Base-by-base conservation (phyloP, 78 protist species). In the Thecamonas trahens region DNA sequence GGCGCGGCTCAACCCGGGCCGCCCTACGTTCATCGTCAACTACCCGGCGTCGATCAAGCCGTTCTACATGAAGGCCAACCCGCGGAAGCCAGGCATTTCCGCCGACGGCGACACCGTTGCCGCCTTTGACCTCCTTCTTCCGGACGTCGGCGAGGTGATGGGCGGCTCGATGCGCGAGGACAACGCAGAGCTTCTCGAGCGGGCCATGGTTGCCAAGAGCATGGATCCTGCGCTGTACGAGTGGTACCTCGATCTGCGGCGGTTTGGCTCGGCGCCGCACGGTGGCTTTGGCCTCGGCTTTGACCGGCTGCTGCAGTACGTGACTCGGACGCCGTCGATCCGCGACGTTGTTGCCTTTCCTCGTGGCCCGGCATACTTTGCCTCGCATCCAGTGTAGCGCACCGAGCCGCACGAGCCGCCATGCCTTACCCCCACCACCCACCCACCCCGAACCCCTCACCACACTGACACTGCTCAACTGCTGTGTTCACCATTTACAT, bases 201-300 rank as follows among this genome's bases (percentile, higher is more conserved):
- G 2, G 14, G 17, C 29, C 62, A 52, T 58, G 64, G 31, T 7
- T 20, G 47, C 29, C 50, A 55, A 49, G 57, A 61, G 61, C 71
- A 76, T 47, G 53, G 39, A 37, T 13, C 22, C 62, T 17, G 49
- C 35, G 18, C 61, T 80, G 79, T 64, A 73, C 38, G 44, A 32
- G 15, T 76, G 87, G 87, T 89, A 89, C 42, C 57, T 82, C 42
- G 91, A 89, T 67, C 72, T 89, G 49, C 74, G 94, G 39, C 52
- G 74, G 22, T 89, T 58, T 54, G 94, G 94, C 3, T 72, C 88
- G 20, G 86, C 74, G 14, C 94, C 94, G 37, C 94, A 89, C 69
- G 86, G 83, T 32, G 94, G 94, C n/a, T 81, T 77, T 52, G 94
- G 94, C n/a, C 60, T 89, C 18, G 94, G 94, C 38, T 89, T 89